Conservation (phyloP, 2,329 filamentous ascomycete species). For the Hortaea sp. region DNA sequence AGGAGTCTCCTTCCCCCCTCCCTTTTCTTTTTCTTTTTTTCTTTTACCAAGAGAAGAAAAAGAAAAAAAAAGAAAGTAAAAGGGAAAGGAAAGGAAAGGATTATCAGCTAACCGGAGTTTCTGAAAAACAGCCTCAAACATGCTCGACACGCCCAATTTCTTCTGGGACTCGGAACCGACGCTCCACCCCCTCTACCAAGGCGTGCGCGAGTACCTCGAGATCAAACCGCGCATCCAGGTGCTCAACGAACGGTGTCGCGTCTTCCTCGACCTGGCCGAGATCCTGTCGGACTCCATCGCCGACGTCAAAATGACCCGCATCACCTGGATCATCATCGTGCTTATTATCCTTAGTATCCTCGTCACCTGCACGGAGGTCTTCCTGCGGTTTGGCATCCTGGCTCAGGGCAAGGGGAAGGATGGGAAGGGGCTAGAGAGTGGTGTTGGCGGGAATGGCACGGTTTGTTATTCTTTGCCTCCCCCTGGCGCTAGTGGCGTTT, state of each 20-base stretch:
- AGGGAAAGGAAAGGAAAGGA: no score
- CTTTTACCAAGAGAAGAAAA: no score
- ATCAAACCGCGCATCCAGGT: slow-evolving; percentile 94
- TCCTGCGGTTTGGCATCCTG: slow-evolving; percentile 72
- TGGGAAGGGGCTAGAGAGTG: slow-evolving; percentile 1
- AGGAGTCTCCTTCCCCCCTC: no score
- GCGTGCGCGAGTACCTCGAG: slow-evolving; percentile 93
- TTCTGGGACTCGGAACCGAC: slow-evolving; percentile 98
- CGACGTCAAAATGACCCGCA: slow-evolving; percentile 87
- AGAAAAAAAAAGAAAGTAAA: no score
- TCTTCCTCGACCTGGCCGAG: slow-evolving; percentile 92
- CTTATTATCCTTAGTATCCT: slow-evolving; percentile 85
- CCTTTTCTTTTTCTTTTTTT: no score
- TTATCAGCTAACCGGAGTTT: slow-evolving; percentile 12
- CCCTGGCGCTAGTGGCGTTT: no score
- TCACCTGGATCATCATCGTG: slow-evolving; percentile 97
- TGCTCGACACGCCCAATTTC: slow-evolving; percentile 91
- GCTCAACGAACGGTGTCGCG: slow-evolving; percentile 89
- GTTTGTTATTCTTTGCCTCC: no score
- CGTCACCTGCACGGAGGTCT: slow-evolving; percentile 83
- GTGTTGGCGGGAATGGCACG: background rate
- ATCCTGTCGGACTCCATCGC: slow-evolving; percentile 87
- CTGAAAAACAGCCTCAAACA: slow-evolving; percentile 76
- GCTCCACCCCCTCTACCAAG: slow-evolving; percentile 84
- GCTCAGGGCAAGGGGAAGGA: slow-evolving; percentile 10